phyloP scores from a whole-genome alignment of 306 rosid species.

The Argentina anserina region DNA sequence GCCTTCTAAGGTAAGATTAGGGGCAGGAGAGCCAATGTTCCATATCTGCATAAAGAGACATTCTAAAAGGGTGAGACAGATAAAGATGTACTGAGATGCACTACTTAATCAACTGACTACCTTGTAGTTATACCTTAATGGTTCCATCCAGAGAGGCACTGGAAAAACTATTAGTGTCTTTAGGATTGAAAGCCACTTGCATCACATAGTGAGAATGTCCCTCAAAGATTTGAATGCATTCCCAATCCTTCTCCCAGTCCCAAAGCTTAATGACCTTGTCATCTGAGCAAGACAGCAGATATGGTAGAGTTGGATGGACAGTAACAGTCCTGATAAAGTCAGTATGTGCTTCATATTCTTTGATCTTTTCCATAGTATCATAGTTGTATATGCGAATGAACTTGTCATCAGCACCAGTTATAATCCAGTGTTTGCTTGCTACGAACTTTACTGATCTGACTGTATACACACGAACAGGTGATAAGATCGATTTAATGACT shows the following conservation, averaged over 20 bases:
- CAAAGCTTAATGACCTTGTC: conserved; percentile 53
- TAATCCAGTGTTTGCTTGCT: conserved; percentile 46
- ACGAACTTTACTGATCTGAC: conserved; percentile 71
- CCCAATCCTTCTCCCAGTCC: conserved; percentile 63
- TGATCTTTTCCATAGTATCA: conserved; percentile 34
- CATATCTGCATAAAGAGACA: conserved; percentile 36
- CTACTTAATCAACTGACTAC: neutral
- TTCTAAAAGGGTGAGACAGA: neutral
- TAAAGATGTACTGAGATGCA: neutral
- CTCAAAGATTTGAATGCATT: conserved; percentile 35
- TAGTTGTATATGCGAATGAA: conserved; percentile 43
- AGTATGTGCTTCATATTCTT: conserved; percentile 49
- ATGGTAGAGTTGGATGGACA: conserved; percentile 55
- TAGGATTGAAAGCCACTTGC: conserved; percentile 52
- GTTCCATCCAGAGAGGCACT: conserved; percentile 63
- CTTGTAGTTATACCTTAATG: conserved; percentile 35
- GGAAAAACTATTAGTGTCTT: conserved; percentile 35
- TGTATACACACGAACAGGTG: conserved; percentile 25
- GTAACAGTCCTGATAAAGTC: conserved; percentile 57
- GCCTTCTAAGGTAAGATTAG: conserved; percentile 46
- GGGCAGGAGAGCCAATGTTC: conserved; percentile 45
- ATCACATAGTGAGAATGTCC: conserved; percentile 71
- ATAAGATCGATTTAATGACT: too few species aligned
- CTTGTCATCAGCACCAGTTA: conserved; percentile 48
- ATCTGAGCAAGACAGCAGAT: conserved; percentile 54